Evolutionary conservation across 208 protist genomes (phyloP), one percentile per base, ranked within the genome.

Genomic region (Trypanosoma lewisi): DNA sequence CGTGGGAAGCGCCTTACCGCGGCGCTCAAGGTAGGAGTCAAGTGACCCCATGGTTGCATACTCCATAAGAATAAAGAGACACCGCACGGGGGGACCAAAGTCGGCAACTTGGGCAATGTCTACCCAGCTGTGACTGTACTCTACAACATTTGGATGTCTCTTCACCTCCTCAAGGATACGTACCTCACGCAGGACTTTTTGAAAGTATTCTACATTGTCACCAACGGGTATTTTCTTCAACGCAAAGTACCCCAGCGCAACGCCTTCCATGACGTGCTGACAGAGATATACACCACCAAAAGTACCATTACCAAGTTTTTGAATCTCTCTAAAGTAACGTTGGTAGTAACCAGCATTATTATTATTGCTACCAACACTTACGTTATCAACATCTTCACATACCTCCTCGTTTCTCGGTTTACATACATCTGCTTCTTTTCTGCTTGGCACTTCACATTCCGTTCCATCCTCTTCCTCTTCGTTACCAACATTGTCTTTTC

Each of bases 161-260:
- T 83, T 78, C 4, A 96, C 82, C 65, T 91, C 78, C 59, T 92
- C 86, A 17, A 96, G 71, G 36, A 94, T 91, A 57, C 83, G 77
- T 39, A 96, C 89, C 74, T 96, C 86, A 42, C 77, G 64, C 48
- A 96, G 72, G 23, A 92, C 86, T n/a, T 78, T 77, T 34, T 87
- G 79, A 51, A 96, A 70, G 54, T 93, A 95, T n/a, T 65, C 63
- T 5, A 59, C 44, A 67, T 93, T 87, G 63, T 94, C 82, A 5
- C 90, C 90, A 31, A 96, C 83, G 5, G 90, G 90, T 36, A 96
- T 88, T 71, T 96, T 96, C 70, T 96, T 96, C n/a, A 96, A 61
- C 31, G 90, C 90, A 61, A 93, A 96, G 53, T 76, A 76, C 14
- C 90, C 90, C 2, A 96, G 77, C 50, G 80, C 63, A 14, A 89